phyloP scores from a whole-genome alignment of 169 alveolate species.

The Besnoitia besnoiti region DNA sequence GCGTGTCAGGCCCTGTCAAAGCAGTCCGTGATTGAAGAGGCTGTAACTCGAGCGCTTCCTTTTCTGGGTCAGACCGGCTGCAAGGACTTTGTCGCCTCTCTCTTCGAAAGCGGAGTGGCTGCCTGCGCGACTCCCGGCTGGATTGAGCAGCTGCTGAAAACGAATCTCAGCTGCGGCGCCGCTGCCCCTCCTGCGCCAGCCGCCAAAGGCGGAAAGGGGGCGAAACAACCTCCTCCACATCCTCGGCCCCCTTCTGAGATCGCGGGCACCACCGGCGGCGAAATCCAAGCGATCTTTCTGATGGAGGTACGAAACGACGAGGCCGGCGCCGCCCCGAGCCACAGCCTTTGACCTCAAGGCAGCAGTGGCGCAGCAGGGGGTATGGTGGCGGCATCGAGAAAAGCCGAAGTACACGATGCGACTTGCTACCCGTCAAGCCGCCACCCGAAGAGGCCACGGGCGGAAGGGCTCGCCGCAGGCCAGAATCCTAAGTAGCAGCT shows the following conservation, averaged over 20 bases:
- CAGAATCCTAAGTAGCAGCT: too few species aligned
- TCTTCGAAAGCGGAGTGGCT: neutral
- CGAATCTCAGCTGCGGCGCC: neutral
- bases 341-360: too few species aligned
- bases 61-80: neutral
- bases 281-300: neutral
- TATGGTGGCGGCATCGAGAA: too few species aligned
- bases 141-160: neutral
- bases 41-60: slow-evolving; percentile 11
- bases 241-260: neutral
- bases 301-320: slow-evolving; percentile 36
- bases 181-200: neutral
- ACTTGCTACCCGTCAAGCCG: too few species aligned
- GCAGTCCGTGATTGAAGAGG: neutral
- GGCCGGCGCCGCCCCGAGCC: too few species aligned
- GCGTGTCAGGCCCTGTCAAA: slow-evolving; percentile 24
- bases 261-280: neutral
- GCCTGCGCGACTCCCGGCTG: neutral
- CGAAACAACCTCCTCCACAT: neutral
- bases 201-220: neutral
- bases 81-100: slow-evolving; percentile 6
- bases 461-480: too few species aligned
- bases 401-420: too few species aligned
- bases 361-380: too few species aligned
- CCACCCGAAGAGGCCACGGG: too few species aligned